phyloP scores from a whole-genome alignment of 2,329 filamentous ascomycete species.

The Penicillium sp. region DNA sequence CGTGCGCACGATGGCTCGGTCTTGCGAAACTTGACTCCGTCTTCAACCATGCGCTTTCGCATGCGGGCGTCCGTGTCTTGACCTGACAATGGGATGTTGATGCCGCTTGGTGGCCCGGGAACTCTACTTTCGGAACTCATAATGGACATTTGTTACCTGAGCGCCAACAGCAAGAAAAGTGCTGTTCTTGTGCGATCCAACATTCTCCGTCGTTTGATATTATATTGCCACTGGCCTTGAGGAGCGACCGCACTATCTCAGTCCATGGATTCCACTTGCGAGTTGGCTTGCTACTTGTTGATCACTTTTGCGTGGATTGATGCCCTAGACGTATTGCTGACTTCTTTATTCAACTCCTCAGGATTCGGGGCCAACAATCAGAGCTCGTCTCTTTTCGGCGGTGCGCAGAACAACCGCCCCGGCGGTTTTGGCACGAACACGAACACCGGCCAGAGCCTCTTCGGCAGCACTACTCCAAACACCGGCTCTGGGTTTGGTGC shows the following conservation, averaged over 20 bases:
- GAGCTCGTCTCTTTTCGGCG: conserved; percentile 33
- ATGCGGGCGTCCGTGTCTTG: conserved; percentile 6
- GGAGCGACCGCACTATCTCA: no score
- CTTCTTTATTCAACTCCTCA: conserved; percentile 16
- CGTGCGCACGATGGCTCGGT: conserved; percentile 24
- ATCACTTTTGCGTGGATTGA: not conserved
- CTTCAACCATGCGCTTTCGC: conserved; percentile 4
- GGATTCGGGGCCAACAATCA: conserved; percentile 34
- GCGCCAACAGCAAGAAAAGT: not conserved
- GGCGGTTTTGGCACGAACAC: conserved; percentile 29
- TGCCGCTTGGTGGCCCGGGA: not conserved
- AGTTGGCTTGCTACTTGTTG: conserved; percentile 4
- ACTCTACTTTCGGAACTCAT: no score
- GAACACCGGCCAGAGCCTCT: conserved; percentile 27
- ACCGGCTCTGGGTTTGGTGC: conserved; percentile 18
- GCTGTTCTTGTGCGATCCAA: not conserved
- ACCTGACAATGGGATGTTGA: conserved; percentile 6
- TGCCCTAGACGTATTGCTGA: conserved; percentile 13
- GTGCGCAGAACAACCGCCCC: conserved; percentile 22
- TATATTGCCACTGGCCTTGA: no score
- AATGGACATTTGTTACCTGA: not conserved
- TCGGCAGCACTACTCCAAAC: conserved; percentile 21
- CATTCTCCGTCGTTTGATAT: no score
- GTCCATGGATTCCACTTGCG: conserved; percentile 5
- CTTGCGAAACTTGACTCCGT: conserved; percentile 17